A percentile compares a stretch with the other conserved stretches of the same genome.
These are phyloP conservation scores for Exophiala calicioides DNA, from an alignment of 2,329 filamentous ascomycete species.

Conservation along the genomic window DNA sequence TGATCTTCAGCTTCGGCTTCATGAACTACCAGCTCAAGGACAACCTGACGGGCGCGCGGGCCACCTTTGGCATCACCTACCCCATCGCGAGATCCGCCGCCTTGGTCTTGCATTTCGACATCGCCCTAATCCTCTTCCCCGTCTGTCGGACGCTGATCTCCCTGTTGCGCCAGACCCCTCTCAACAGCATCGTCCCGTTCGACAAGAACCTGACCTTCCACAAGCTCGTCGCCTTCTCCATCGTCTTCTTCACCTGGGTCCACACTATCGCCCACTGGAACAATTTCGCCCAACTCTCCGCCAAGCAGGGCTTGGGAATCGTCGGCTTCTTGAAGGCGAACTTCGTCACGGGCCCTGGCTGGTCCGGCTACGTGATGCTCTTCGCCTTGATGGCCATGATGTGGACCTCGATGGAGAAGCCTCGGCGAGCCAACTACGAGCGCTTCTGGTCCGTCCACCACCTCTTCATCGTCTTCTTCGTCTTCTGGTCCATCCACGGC, in stretches of 20 bases:
- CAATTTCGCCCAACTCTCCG: constrained; percentile 76
- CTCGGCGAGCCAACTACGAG: constrained; percentile 78
- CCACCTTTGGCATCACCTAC: constrained; percentile 73
- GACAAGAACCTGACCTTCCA: constrained; percentile 64
- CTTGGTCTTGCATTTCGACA: constrained; percentile 76
- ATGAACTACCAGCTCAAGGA: constrained; percentile 78
- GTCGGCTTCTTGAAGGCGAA: constrained; percentile 77
- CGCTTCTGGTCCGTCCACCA: constrained; percentile 91
- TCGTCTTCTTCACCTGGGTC: constrained; percentile 84
- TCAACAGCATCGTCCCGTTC: constrained; percentile 85
- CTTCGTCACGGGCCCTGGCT: constrained; percentile 76
- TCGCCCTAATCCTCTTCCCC: constrained; percentile 68
- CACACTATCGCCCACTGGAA: constrained; percentile 86
- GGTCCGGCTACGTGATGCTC: constrained; percentile 85
- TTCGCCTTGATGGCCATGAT: constrained; percentile 77
- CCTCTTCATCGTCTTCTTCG: constrained; percentile 83
- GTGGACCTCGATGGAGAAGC: constrained; percentile 74
- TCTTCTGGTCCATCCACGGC: constrained; percentile 88
- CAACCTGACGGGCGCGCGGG: constrained; percentile 65
- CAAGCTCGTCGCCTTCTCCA: constrained; percentile 81
- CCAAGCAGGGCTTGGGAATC: constrained; percentile 73
- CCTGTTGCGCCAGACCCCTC: constrained; percentile 73
- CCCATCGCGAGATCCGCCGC: constrained; percentile 75
- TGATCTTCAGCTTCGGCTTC: constrained; percentile 79
- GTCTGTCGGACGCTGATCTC: constrained; percentile 85